A percentile compares a stretch with the other conserved stretches of the same genome.
Evolutionary conservation across 2,329 filamentous ascomycete species (phyloP).

Genomic region (Aspergillus candidus): DNA sequence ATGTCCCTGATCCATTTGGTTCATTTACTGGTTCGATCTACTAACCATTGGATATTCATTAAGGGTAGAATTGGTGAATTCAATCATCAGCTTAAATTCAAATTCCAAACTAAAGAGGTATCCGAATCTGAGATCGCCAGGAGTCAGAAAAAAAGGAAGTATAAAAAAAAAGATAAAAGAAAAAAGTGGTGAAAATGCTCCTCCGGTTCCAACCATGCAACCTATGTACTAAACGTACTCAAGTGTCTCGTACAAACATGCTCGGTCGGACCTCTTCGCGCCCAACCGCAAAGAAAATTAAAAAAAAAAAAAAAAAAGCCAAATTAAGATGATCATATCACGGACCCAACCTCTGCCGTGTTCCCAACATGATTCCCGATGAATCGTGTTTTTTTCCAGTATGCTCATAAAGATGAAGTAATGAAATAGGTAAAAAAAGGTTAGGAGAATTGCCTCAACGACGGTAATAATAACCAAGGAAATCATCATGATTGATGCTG

Average conservation of each 20-base stretch:
- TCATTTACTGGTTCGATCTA: background rate
- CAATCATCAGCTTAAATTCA: too few species aligned
- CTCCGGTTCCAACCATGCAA: background rate
- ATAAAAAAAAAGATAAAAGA: conserved; percentile 8
- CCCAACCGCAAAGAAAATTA: background rate
- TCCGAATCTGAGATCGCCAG: conserved; percentile 14
- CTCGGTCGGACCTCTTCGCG: too few species aligned
- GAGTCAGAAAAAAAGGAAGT: conserved; percentile 12
- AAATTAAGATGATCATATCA: background rate
- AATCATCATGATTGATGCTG: background rate
- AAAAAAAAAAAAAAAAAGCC: background rate
- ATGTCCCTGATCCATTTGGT: too few species aligned
- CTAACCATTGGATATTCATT: background rate
- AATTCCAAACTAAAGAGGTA: background rate
- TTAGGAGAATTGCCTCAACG: background rate
- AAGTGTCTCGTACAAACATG: too few species aligned
- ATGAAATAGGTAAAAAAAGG: background rate
- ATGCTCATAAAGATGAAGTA: conserved; percentile 1
- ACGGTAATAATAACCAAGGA: background rate
- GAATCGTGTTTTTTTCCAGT: background rate
- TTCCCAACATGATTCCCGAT: too few species aligned
- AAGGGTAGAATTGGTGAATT: background rate
- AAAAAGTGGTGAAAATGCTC: conserved; percentile 4
- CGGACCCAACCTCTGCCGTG: too few species aligned
- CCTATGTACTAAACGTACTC: too few species aligned